A percentile compares a stretch with the other conserved stretches of the same genome.
These are phyloP conservation scores for Lenzites betulinus DNA, from an alignment of 768 basidiomycete species.

Conservation along the genomic window DNA sequence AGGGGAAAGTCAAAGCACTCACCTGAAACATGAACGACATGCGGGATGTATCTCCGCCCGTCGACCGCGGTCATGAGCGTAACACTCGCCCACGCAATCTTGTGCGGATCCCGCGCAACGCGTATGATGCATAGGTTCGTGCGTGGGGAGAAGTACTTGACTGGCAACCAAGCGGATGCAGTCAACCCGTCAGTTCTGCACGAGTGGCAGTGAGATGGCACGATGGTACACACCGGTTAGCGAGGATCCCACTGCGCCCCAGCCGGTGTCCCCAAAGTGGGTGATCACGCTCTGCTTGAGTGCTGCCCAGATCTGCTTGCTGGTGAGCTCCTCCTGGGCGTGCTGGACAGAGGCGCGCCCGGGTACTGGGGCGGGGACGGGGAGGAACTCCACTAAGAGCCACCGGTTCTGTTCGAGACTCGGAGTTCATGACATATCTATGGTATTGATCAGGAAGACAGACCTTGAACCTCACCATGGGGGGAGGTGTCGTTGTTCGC, in stretches of 20 bases:
- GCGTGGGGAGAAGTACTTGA: conserved; percentile 85
- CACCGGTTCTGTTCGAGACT: conserved; percentile 68
- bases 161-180: conserved; percentile 40
- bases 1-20: conserved; percentile 24
- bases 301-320: conserved; percentile 68
- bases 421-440: no score
- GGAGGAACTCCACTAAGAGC: conserved; percentile 84
- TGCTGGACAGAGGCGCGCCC: not conserved
- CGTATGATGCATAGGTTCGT: conserved; percentile 87
- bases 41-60: conserved; percentile 61
- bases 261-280: conserved; percentile 85
- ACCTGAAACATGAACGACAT: conserved; percentile 85
- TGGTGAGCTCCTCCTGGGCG: conserved; percentile 44
- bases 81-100: conserved; percentile 76
- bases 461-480: conserved; percentile 14
- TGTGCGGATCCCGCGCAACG: conserved; percentile 79
- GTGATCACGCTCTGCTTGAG: conserved; percentile 66
- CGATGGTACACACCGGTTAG: conserved; percentile 56
- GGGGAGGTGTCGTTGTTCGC: not conserved
- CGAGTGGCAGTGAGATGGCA: not conserved
- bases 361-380: conserved; percentile 30
- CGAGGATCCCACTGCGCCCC: conserved; percentile 77
- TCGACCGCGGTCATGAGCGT: conserved; percentile 69
- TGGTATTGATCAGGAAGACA: not conserved
- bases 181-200: conserved; percentile 2